Evolutionary conservation across 768 basidiomycete genomes (phyloP).

Genomic region (Lyophyllum shimeji): DNA sequence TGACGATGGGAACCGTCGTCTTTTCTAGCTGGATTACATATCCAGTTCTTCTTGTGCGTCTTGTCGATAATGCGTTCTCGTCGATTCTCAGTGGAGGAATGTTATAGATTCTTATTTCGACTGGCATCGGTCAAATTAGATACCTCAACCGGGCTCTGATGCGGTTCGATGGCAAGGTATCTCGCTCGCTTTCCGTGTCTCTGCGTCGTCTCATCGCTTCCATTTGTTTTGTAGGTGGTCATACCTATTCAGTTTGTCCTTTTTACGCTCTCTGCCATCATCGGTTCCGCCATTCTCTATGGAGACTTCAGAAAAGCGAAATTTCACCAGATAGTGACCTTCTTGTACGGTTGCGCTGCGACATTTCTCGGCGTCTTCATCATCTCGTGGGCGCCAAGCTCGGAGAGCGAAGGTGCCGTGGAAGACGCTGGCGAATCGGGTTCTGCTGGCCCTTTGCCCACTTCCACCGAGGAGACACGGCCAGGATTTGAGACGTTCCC

Average conservation of each 20-base stretch:
- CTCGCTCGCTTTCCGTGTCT: conserved; percentile 5
- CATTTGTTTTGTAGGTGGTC: conserved; percentile 65
- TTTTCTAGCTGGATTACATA: conserved; percentile 84
- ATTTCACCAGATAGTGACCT: conserved; percentile 81
- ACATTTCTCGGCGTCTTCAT: conserved; percentile 90
- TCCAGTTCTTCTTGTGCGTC: conserved; percentile 64
- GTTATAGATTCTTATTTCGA: conserved; percentile 61
- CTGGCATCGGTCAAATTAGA: conserved; percentile 81
- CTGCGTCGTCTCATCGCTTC: background rate
- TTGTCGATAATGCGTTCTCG: background rate
- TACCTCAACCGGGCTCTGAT: conserved; percentile 87
- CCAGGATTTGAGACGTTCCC: conserved; percentile 34
- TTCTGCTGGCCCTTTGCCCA: conserved; percentile 16
- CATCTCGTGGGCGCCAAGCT: conserved; percentile 65
- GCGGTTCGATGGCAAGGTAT: conserved; percentile 89
- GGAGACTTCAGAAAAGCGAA: conserved; percentile 85
- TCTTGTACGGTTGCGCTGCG: conserved; percentile 84
- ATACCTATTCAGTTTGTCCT: conserved; percentile 95
- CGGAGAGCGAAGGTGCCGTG: conserved; percentile 25
- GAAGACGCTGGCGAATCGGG: conserved; percentile 26
- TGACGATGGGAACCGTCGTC: conserved; percentile 74
- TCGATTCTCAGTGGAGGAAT: conserved; percentile 9
- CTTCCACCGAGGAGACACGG: conserved; percentile 22
- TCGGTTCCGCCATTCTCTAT: conserved; percentile 92
- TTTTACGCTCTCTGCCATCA: conserved; percentile 90